These are phyloP conservation scores for Pisolithus orientalis DNA, from an alignment of 768 basidiomycete genomes.

Conservation along the genomic window DNA sequence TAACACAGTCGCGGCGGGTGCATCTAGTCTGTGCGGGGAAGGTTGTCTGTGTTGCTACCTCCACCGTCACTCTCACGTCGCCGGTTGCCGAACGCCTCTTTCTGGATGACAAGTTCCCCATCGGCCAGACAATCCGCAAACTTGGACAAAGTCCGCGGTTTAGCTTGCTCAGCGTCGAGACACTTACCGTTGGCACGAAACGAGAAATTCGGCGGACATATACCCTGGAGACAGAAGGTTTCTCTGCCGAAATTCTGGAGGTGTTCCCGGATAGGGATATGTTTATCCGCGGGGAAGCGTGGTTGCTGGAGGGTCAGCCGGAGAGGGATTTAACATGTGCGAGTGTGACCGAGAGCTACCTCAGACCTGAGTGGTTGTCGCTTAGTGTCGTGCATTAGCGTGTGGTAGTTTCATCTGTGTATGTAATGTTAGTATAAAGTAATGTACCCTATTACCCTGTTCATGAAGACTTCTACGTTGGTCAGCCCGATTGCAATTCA, in stretches of 20 bases:
- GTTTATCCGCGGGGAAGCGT: conserved; percentile 50
- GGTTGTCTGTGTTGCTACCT: conserved; percentile 58
- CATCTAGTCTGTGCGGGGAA: conserved; percentile 52
- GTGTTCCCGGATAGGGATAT: conserved; percentile 64
- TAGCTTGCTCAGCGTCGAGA: conserved; percentile 49
- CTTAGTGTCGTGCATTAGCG: background rate
- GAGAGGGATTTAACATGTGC: conserved; percentile 8
- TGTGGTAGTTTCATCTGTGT: background rate
- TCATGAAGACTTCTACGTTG: too few relatives aligned
- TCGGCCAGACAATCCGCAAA: conserved; percentile 62
- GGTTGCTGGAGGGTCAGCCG: conserved; percentile 34
- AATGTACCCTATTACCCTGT: too few relatives aligned
- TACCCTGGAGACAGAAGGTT: conserved; percentile 47
- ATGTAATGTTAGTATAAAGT: background rate
- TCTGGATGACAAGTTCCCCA: conserved; percentile 59
- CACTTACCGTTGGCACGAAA: conserved; percentile 10
- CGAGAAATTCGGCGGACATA: conserved; percentile 39
- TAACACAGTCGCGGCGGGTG: conserved; percentile 59
- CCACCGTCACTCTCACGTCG: conserved; percentile 55
- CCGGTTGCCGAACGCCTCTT: conserved; percentile 53
- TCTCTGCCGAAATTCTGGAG: conserved; percentile 64
- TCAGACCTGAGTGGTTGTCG: conserved; percentile 9
- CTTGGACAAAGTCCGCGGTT: conserved; percentile 51
- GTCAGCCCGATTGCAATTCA: too few relatives aligned
- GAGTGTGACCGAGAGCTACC: conserved; percentile 1